Evolutionary conservation across 2,329 filamentous ascomycete genomes (phyloP).

Genomic region (Fusarium dlaminii): DNA sequence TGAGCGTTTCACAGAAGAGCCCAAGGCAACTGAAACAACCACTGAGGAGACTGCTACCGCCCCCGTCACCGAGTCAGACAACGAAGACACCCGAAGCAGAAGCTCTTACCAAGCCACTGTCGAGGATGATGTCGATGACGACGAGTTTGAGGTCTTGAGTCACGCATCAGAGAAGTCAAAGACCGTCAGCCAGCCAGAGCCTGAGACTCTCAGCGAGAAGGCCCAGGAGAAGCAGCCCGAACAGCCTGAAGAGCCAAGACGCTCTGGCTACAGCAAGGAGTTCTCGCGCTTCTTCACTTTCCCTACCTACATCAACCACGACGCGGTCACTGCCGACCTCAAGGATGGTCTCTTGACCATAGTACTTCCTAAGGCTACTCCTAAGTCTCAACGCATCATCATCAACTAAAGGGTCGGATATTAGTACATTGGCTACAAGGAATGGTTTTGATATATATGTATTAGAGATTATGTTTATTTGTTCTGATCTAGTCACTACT

Average conservation of each 20-base stretch:
- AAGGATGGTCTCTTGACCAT: constrained; percentile 11
- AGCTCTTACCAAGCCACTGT: constrained; percentile 24
- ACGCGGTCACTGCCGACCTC: constrained; percentile 62
- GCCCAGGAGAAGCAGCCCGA: constrained; percentile 41
- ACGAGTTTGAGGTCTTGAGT: constrained; percentile 20
- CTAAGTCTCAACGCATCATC: background rate
- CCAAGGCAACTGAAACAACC: background rate
- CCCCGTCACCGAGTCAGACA: background rate
- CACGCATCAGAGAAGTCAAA: constrained; percentile 14
- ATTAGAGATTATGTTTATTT: too few species aligned
- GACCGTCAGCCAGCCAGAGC: background rate
- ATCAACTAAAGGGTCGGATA: background rate
- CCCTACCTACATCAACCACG: constrained; percentile 67
- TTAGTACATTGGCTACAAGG: background rate
- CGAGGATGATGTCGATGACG: constrained; percentile 17
- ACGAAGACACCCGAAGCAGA: constrained; percentile 19
- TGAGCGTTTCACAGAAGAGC: constrained; percentile 61
- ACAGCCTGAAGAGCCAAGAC: constrained; percentile 47
- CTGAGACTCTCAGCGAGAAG: background rate
- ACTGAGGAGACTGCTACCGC: background rate
- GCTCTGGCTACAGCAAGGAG: constrained; percentile 51
- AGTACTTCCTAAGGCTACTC: background rate
- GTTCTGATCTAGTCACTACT: too few species aligned
- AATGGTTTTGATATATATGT: background rate
- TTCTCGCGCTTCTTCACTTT: constrained; percentile 74